Base-by-base conservation (phyloP, 208 protist genomes). In the Leishmania braziliensis region DNA sequence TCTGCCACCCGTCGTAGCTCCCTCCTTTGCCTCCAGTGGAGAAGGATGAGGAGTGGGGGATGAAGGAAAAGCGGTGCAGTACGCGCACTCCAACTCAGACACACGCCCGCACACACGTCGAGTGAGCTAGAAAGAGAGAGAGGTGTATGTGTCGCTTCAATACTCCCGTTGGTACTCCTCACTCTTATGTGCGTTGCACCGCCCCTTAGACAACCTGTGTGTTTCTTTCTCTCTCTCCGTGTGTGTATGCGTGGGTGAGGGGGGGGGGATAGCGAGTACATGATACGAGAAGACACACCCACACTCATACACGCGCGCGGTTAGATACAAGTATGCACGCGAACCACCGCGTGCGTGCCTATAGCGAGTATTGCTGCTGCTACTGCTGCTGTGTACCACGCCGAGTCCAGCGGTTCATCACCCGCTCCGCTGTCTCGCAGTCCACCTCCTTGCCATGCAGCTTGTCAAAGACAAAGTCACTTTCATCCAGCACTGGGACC, bases 381-480 rank as follows among this genome's bases (percentile, higher is more conserved):
- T 56, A 18, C 8, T 77, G 51, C 18, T 50, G 62, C 73, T 80
- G 71, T 12, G n/a, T 60, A 5, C 86, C 63, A 6, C 90, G 87
- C 48, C 86, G 72, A 5, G 87, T 83, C 93, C 93, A 96, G 33
- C 89, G 86, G 58, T 89, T 82, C 79, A 85, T 48, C 48, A 95
- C 85, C 10, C 84, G 79, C 82, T 89, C 88, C 70, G 81, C 81
- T 72, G 85, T 81, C 16, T 88, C 91, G 8, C 20, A 80, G 26
- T 90, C 87, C 10, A 95, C 78, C 18, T 72, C 62, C 66, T 88
- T 71, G 2, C 93, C 93, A 65, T 91, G 66, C 23, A 95, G 85
- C 62, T 81, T 43, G 51, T 91, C 83, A 84, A 94, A 97, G 50
- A 85, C 29, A 79, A 87, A 95, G n/a, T 87, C 93, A 68, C 86